phyloP scores from a whole-genome alignment of 768 basidiomycete genomes.

The Epithele typhae region DNA sequence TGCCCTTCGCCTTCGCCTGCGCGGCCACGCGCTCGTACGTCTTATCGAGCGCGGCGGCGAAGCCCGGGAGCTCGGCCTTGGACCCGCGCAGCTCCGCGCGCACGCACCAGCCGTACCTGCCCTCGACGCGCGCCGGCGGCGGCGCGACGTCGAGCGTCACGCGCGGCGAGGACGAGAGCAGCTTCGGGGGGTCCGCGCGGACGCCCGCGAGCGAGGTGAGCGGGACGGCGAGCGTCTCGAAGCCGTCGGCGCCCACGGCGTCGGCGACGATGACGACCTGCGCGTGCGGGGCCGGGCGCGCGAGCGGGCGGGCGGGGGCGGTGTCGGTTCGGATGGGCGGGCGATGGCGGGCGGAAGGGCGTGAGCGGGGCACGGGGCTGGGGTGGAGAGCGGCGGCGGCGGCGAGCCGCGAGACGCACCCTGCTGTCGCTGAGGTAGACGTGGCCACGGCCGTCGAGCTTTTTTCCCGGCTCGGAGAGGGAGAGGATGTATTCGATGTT shows the following conservation, averaged over 20 bases:
- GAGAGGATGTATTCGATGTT: constrained; percentile 55
- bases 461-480: constrained; percentile 56
- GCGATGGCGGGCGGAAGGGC: background rate
- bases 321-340: background rate
- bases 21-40: constrained; percentile 70
- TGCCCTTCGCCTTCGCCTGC: constrained; percentile 57
- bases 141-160: constrained; percentile 63
- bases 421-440: constrained; percentile 70
- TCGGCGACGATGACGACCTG: constrained; percentile 58
- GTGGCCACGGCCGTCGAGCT: constrained; percentile 53
- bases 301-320: background rate
- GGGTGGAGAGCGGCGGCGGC: no score
- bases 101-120: constrained; percentile 64
- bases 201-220: constrained; percentile 62
- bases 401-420: constrained; percentile 40
- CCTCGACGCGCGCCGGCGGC: constrained; percentile 52
- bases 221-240: constrained; percentile 50
- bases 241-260: constrained; percentile 14
- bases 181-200: constrained; percentile 71
- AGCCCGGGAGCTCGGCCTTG: constrained; percentile 51
- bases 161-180: constrained; percentile 53
- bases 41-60: constrained; percentile 70
- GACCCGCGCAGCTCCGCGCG: constrained; percentile 64
- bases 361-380: background rate
- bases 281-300: background rate